These are phyloP conservation scores for Botrytis squamosa DNA, from an alignment of 2,329 filamentous ascomycete species.

Conservation along the genomic window DNA sequence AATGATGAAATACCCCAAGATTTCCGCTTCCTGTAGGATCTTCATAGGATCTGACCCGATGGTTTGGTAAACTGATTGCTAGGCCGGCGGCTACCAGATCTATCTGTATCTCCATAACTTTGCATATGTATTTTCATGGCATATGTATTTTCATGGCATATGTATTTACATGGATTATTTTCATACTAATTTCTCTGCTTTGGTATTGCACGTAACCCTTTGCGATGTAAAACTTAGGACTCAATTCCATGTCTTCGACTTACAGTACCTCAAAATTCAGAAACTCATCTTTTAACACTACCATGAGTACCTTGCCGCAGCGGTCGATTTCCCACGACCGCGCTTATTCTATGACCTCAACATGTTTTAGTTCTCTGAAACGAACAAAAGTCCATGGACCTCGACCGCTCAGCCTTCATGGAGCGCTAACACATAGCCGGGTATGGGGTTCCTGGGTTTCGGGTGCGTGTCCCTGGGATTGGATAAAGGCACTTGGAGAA, in stretches of 20 bases:
- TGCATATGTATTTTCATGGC: too few relatives aligned
- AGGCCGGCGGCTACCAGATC: neutral
- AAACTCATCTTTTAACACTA: too few relatives aligned
- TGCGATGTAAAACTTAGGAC: accelerated
- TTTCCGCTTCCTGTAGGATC: neutral
- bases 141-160: too few relatives aligned
- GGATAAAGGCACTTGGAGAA: neutral
- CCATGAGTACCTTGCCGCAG: neutral
- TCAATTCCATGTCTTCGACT: neutral
- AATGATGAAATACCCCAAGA: neutral
- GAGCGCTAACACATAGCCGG: neutral
- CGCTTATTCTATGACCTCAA: neutral
- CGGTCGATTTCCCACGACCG: neutral
- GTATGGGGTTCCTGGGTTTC: neutral
- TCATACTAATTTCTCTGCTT: neutral
- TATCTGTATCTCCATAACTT: too few relatives aligned
- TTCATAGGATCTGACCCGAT: neutral
- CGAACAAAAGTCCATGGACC: neutral
- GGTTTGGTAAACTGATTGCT: neutral
- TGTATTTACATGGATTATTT: neutral
- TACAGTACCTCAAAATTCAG: neutral
- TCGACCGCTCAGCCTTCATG: neutral
- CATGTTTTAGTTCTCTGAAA: neutral
- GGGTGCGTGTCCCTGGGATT: neutral
- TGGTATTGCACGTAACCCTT: neutral